These are phyloP conservation scores for Diaporthe vaccinii DNA, from an alignment of 2,329 filamentous ascomycete genomes.

Conservation along the genomic window DNA sequence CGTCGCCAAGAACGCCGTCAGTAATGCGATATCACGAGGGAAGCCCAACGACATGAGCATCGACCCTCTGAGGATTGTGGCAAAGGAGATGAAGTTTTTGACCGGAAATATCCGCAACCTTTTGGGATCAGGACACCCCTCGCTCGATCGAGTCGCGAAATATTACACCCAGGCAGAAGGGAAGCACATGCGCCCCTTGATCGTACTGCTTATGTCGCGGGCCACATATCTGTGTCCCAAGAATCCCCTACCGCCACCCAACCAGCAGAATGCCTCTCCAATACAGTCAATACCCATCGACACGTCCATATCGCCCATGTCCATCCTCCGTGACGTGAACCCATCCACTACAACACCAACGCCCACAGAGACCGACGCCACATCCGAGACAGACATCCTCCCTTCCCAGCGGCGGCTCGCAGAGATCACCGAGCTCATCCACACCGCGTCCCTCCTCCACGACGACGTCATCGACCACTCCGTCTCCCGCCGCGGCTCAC, in stretches of 20 bases:
- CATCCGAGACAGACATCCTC: conserved; percentile 76
- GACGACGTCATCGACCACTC: conserved; percentile 99
- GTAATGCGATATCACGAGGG: conserved; percentile 73
- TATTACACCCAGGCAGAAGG: conserved; percentile 98
- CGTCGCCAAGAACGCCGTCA: conserved; percentile 78
- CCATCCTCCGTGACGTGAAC: conserved; percentile 83
- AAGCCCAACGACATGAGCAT: conserved; percentile 78
- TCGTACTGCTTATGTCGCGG: conserved; percentile 96
- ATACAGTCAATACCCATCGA: conserved; percentile 56
- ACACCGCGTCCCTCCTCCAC: conserved; percentile 95
- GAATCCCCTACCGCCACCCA: conserved; percentile 55
- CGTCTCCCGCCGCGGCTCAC: conserved; percentile 82
- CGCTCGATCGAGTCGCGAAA: conserved; percentile 94
- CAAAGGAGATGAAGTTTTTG: conserved; percentile 96
- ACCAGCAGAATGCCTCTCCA: conserved; percentile 57
- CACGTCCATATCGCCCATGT: conserved; percentile 66
- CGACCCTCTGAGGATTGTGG: conserved; percentile 90
- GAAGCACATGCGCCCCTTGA: conserved; percentile 94
- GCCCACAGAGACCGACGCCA: conserved; percentile 57
- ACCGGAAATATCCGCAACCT: conserved; percentile 94
- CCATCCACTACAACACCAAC: conserved; percentile 71
- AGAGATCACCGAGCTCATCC: conserved; percentile 97
- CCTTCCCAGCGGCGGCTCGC: conserved; percentile 93
- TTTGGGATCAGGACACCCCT: conserved; percentile 94
- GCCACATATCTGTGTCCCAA: conserved; percentile 87